Base-by-base conservation (phyloP, 306 rosid species). In the Alnus glutinosa region DNA sequence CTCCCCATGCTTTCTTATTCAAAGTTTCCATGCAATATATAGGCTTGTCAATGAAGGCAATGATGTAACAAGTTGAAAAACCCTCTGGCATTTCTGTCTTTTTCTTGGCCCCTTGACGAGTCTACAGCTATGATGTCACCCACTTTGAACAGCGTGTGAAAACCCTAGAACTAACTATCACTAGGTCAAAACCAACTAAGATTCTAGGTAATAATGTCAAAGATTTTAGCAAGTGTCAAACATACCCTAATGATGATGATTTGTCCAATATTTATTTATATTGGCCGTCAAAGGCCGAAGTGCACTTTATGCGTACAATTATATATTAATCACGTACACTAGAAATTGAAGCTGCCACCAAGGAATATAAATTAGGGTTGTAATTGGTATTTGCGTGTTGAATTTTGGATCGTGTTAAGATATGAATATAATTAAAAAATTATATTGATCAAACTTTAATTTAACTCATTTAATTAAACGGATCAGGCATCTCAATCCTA, bases 31-130 rank as follows among this genome's bases (percentile, higher is more conserved):
- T 77, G 83, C 77, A 83, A 75, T 5, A 75, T 5, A 83, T 13
- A 81, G 16, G 78, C 36, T 72, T 69, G 77, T 30, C 80, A 51
- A 55, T 72, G 78, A 75, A 85, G 76, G 66, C 42, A 82, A 73
- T 85, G 93, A 91, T 87, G 86, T 82, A 88, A 91, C 82, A 80
- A 75, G 59, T 88, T 83, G 86, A 87, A 79, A 76, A 79, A 42
- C 37, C 74, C 62, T 37, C 23, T 64, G 71, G 75, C 87, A 79
- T 19, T 75, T 62, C 75, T 80, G 69, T 85, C 82, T 51, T 76
- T 80, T 55, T 73, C 39, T 77, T 68, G 70, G 23, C 50, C 62
- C 28, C 59, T 88, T 84, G 88, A 93, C 89, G 69, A 59, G 64
- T 51, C 6, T 3, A 8, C 13, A 28, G n/a, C 10, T 18, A 37